phyloP scores from a whole-genome alignment of 768 basidiomycete species.

The Gymnopilus junonius region DNA sequence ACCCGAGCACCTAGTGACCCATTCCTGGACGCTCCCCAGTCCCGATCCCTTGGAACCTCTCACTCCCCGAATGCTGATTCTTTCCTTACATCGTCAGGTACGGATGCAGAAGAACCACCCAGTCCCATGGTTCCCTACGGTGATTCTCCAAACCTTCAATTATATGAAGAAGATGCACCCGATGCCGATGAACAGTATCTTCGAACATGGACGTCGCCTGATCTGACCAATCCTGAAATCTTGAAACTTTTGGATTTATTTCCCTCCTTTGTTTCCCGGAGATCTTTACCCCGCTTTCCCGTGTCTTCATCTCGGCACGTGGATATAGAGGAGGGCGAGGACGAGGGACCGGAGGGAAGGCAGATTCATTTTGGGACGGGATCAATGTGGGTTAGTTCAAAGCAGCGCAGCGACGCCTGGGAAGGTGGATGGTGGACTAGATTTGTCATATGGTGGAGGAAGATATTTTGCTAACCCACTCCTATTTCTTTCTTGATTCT shows the following conservation, averaged over 20 bases:
- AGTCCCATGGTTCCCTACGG: conserved; percentile 40
- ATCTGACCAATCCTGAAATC: conserved; percentile 78
- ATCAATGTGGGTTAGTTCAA: conserved; percentile 75
- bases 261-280: conserved; percentile 74
- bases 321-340: conserved; percentile 76
- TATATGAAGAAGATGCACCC: conserved; percentile 27
- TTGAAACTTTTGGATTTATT: conserved; percentile 71
- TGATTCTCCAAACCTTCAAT: conserved; percentile 37
- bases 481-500: conserved; percentile 18
- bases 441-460: conserved; percentile 80
- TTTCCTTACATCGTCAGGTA: conserved; percentile 29
- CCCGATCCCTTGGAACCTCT: conserved; percentile 59
- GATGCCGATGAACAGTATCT: conserved; percentile 49
- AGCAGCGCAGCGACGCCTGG: conserved; percentile 65
- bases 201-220: conserved; percentile 82
- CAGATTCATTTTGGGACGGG: conserved; percentile 82
- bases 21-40: conserved; percentile 73
- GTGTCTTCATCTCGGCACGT: conserved; percentile 38
- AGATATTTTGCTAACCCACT: conserved; percentile 64
- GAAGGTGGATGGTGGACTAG: conserved; percentile 81
- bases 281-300: conserved; percentile 76
- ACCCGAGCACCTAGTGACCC: conserved; percentile 79
- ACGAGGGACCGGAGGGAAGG: conserved; percentile 54
- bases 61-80: conserved; percentile 42
- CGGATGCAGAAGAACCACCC: conserved; percentile 40